Base-by-base conservation (phyloP, 805 yeast species). In the Pichia scutulata region DNA sequence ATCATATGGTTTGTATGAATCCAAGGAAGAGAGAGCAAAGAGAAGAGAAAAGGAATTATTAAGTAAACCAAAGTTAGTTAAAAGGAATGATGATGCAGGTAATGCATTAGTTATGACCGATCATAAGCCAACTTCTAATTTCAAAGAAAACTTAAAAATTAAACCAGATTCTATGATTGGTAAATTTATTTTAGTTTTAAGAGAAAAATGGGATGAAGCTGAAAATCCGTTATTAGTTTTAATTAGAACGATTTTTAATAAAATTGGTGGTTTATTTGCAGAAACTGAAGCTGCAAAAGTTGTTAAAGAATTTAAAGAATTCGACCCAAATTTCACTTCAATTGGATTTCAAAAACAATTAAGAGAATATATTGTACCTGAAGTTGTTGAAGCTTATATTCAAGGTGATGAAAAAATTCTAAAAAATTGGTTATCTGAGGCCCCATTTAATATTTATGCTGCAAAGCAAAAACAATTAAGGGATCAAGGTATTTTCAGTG, bases 261-360 rank as follows among this genome's bases (percentile, higher is more conserved):
- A 88, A 63, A 71, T 93, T 50, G 84, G 93, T 46, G 89, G 95
- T 7, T 82, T 90, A 62, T 90, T 90, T 63, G 93, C 93, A 40
- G 99, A 93, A 71, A 93, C 98, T 37, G 99, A 93, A 72, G 82
- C 87, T 56, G 97, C 96, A 22, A 85, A 85, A 67, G 99, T 90
- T n/a, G 75, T 86, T 55, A 82, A 85, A 58, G 81, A 84, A 63
- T 88, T 93, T 72, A 86, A 81, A 70, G 78, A 81, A 64, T 82
- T 92, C 78, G 99, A 93, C 69, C 96, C 98, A 48, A 73, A 79
- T 39, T 93, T 93, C 75, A 82, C 81, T 55, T 75, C 80, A 59
- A 92, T 88, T 53, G 80, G 76, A 52, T 90, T 93, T 73, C 77
- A 84, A 55, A 81, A 77, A 58, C 90, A 92, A 52, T 75, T 92